These are phyloP conservation scores for Eucalyptus grandis DNA, from an alignment of 345 rosid genomes.

Conservation along the genomic window DNA sequence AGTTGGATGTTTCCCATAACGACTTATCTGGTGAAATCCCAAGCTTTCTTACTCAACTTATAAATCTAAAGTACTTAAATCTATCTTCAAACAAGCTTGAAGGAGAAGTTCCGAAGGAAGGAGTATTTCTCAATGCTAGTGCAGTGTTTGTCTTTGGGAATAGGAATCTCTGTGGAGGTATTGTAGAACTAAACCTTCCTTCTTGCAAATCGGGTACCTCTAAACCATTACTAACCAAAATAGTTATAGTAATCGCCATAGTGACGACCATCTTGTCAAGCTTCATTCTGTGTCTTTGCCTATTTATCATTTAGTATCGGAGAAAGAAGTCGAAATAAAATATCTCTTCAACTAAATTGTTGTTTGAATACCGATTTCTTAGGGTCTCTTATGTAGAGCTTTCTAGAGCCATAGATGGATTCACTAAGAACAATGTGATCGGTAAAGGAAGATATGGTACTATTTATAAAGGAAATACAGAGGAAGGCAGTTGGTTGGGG, in stretches of 20 bases:
- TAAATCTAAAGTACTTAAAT: not conserved
- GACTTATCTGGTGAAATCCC: conserved; percentile 16
- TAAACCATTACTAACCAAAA: not conserved
- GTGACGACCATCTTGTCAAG: fast-evolving
- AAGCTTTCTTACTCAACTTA: not conserved
- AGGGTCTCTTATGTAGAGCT: no score
- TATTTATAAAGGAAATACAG: no score
- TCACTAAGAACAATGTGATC: no score
- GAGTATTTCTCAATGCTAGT: conserved; percentile 19
- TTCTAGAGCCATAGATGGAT: no score
- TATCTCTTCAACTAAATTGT: not conserved
- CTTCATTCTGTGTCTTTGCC: not conserved
- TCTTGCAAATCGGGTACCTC: not conserved
- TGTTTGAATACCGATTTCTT: no score
- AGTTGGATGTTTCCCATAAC: conserved; percentile 25
- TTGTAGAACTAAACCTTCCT: not conserved
- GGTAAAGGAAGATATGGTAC: no score
- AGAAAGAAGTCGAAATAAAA: not conserved
- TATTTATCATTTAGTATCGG: not conserved
- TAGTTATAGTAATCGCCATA: not conserved
- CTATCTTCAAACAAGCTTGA: conserved; percentile 29
- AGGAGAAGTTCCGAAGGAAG: conserved; percentile 20
- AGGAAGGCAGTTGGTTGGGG: no score
- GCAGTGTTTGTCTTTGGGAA: conserved; percentile 9
- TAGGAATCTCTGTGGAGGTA: not conserved